Percentiles rank a stretch among this genome's conserved stretches.
Evolutionary conservation across 1,139 yeast genomes (phyloP).

Genomic region (Saccharomycopsis hybrid): DNA sequence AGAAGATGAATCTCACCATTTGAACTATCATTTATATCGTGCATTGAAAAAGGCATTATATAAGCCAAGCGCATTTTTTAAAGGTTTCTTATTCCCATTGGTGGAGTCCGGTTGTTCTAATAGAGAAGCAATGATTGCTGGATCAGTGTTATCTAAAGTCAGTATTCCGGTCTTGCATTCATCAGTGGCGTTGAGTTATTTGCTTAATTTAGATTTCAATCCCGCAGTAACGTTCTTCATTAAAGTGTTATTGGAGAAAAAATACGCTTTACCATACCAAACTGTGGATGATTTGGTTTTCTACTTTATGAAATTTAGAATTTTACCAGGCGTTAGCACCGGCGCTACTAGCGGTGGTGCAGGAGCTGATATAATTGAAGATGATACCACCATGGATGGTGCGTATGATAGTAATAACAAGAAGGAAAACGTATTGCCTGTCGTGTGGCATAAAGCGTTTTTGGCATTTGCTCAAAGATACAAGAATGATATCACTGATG

Average conservation of each 20-base stretch:
- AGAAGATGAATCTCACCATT: slow-evolving; percentile 39
- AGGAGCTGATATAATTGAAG: slow-evolving; percentile 30
- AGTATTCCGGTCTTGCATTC: slow-evolving; percentile 95
- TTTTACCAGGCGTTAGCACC: slow-evolving; percentile 28
- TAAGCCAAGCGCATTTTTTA: slow-evolving; percentile 96
- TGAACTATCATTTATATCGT: slow-evolving; percentile 88
- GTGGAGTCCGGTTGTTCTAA: slow-evolving; percentile 80
- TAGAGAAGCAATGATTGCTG: slow-evolving; percentile 92
- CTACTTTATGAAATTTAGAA: slow-evolving; percentile 85
- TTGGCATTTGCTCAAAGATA: slow-evolving; percentile 91
- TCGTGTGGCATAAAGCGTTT: slow-evolving; percentile 96
- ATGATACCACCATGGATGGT: slow-evolving; percentile 18
- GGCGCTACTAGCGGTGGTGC: slow-evolving; percentile 22
- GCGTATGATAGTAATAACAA: too few relatives aligned
- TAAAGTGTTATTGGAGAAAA: slow-evolving; percentile 82
- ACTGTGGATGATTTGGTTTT: slow-evolving; percentile 94
- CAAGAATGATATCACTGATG: slow-evolving; percentile 94
- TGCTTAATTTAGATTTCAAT: slow-evolving; percentile 74
- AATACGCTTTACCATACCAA: slow-evolving; percentile 94
- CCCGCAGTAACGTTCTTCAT: slow-evolving; percentile 91
- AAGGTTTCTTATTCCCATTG: slow-evolving; percentile 88
- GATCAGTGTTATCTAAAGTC: slow-evolving; percentile 81
- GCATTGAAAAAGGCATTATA: slow-evolving; percentile 87
- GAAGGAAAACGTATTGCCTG: slow-evolving; percentile 46
- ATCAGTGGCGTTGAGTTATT: slow-evolving; percentile 85